Evolutionary conservation across 768 basidiomycete genomes (phyloP), one percentile per base, ranked within the genome.

Genomic region (Termitomyces titanicus): DNA sequence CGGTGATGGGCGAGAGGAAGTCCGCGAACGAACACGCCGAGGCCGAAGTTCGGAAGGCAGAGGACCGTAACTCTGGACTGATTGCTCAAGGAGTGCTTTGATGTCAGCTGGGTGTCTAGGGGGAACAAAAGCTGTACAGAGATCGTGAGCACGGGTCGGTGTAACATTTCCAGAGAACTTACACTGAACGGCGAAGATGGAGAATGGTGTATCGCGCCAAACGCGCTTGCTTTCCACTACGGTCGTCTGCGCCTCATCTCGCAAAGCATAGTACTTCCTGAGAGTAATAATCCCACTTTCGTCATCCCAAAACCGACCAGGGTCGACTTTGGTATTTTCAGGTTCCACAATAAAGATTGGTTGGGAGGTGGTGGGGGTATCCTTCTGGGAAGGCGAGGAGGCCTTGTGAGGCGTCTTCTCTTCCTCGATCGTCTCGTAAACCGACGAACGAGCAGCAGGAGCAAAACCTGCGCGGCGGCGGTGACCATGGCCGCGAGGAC

Each of bases 381-480:
- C 73, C 25, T 72, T 71, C 47, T 70, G 73, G 18, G 72, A 69
- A 9, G 24, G 9, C n/a, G 40, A 1, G 8, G 18, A 15, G 5
- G 50, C 33, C 37, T 53, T 53, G 25, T 54, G 56, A 0, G 74
- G 69, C 2, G 69, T 72, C 12, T 73, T 65, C 58, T 92, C 91
- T 61, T 92, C 90, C 53, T 89, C 78, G 46, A 92, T 92, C 0
- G 86, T 91, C 65, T 91, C 89, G 59, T 90, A 92, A 0, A 89
- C 79, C 0, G 89, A 91, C 0, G 82, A 72, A 4, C 86, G 77
- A 12, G 85, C 86, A 9, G 79, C 77, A 18, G 81, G 80, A 27
- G 88, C 89, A 47, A 29, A 29, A 29, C 29, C 3, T 4, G 83
- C 79, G 2, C 88, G 81, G 34, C 88, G 84, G 37, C 84, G 84